Conservation (phyloP, 352 stramenopile genomes). For the Phytophthora parvispora region DNA sequence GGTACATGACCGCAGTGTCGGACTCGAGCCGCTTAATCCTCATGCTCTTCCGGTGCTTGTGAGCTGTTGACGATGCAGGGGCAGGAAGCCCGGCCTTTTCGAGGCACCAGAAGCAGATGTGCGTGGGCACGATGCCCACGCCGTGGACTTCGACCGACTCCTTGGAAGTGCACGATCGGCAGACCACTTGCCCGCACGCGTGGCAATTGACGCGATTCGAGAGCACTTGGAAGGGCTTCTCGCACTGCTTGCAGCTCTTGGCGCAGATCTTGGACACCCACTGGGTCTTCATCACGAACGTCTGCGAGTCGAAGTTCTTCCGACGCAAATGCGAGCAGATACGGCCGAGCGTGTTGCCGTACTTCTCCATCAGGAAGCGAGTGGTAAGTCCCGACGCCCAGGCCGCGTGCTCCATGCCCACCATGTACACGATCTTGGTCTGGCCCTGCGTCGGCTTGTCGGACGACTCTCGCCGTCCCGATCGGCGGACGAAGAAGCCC, state of each 20-base stretch:
- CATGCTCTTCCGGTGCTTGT: conserved; percentile 11
- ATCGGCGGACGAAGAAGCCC: conserved; percentile 55
- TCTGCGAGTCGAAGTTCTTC: conserved; percentile 49
- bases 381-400: conserved; percentile 32
- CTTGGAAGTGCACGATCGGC: conserved; percentile 39
- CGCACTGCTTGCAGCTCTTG: conserved; percentile 41
- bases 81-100: conserved; percentile 31
- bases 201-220: conserved; percentile 52
- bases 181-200: conserved; percentile 47
- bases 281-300: conserved; percentile 49
- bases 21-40: conserved; percentile 21
- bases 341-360: conserved; percentile 42
- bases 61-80: conserved; percentile 12
- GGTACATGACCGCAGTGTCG: conserved; percentile 24
- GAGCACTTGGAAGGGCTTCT: conserved; percentile 44
- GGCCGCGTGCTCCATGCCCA: conserved; percentile 45
- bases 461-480: conserved; percentile 13
- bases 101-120: conserved; percentile 43
- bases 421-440: conserved; percentile 70
- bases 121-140: conserved; percentile 36
- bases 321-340: conserved; percentile 54
- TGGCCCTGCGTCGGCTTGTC: conserved; percentile 4
- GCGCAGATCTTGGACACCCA: conserved; percentile 37
- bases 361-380: conserved; percentile 49
- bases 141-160: conserved; percentile 41